Evolutionary conservation across 257 asterid species (phyloP), one percentile per base, ranked within the genome.

Genomic region (Lycium ferocissimum): DNA sequence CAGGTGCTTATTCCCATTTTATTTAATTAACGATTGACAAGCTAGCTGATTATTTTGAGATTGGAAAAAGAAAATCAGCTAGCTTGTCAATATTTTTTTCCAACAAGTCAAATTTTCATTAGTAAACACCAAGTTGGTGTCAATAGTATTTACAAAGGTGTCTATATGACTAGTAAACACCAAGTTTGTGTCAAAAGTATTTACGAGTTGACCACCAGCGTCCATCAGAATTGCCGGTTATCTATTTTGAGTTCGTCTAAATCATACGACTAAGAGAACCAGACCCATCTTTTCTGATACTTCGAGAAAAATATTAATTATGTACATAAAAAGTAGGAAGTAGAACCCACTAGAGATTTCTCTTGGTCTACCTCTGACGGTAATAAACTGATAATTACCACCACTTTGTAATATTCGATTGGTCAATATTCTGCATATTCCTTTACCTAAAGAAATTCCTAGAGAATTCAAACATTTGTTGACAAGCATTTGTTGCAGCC

Each of bases 111-210:
- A 13, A 76, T 9, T 51, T 20, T 7, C 63, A 51, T 51, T 26
- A 22, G 45, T 40, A n/a, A 54, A 76, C 81, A 71, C 45, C 17
- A 71, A 71, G 37, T 38, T 38, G 79, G 54, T 17, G 7, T 18
- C 57, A 43, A 17, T 7, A 43, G 56, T 18, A 71, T 43, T 71
- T 76, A 76, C 81, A 51, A 76, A 76, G 62, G 61, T 22, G 45
- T 75, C 63, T 35, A 73, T 51, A 51, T 76, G 63, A 51, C 63
- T 37, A 38, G 78, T 69, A 38, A 38, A 69, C 20, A 17, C 18
- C 47, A 35, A 12, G 47, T 35, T 66, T 45, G 73, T 33, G 73
- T 66, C 73, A 33, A 66, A 35, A 35, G 47, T 6, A 66, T 6
- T 66, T 13, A 6, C 35, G 75, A 66, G 20, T 66, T 66, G 72